These are phyloP conservation scores for Elaeis guineensis DNA, from an alignment of 176 grass and related monocot genomes.

Conservation along the genomic window DNA sequence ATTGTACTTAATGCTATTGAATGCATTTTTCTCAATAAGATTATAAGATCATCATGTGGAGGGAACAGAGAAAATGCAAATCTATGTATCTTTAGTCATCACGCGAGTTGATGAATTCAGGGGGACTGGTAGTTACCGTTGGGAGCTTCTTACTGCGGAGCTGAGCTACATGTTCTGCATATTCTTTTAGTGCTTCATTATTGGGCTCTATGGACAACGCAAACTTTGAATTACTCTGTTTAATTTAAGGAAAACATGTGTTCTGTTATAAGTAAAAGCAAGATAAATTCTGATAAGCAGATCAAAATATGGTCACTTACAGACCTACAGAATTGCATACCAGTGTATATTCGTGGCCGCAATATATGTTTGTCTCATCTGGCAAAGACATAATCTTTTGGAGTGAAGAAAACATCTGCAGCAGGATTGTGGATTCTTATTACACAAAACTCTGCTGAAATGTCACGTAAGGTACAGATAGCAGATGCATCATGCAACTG, in stretches of 20 bases:
- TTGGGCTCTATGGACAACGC: conserved; percentile 88
- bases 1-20: too few species aligned
- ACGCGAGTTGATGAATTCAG: neutral
- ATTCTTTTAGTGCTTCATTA: conserved; percentile 82
- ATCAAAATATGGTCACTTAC: neutral
- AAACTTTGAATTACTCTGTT: conserved; percentile 85
- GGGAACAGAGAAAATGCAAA: too few species aligned
- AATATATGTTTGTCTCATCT: conserved; percentile 80
- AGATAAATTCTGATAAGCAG: conserved; percentile 14
- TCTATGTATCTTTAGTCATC: neutral
- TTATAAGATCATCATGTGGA: too few species aligned
- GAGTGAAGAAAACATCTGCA: conserved; percentile 91
- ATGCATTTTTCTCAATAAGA: too few species aligned
- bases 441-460: neutral
- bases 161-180: conserved; percentile 55
- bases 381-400: conserved; percentile 73
- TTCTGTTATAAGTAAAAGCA: conserved; percentile 16
- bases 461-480: neutral
- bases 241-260: too few species aligned
- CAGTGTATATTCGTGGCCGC: conserved; percentile 97
- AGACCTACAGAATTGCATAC: conserved; percentile 20
- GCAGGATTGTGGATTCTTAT: conserved; percentile 9
- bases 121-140: conserved; percentile 42
- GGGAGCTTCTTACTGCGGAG: conserved; percentile 73
- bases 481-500: too few species aligned